Evolutionary conservation across 1,284 basidiomycete genomes (phyloP), one percentile per base, ranked within the genome.

Genomic region (Quambalaria eucalypti): DNA sequence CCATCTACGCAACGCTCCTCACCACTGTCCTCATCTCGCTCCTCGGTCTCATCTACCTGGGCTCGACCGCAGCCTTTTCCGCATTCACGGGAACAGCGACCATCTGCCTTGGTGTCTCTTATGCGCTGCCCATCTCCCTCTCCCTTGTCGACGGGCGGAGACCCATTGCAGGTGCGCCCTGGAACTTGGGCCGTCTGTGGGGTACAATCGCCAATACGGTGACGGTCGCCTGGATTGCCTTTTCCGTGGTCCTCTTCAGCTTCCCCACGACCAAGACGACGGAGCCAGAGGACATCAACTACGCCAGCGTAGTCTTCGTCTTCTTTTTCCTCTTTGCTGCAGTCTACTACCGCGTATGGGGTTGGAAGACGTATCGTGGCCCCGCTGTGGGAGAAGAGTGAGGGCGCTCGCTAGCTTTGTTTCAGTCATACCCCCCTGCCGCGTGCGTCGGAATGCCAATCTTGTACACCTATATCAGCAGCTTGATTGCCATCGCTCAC

Each of bases 171-270:
- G 65, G 66, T 23, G 78, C 78, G 0, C 65, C 76, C 6, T 79
- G 66, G 66, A 74, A 68, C n/a, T 63, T 79, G 26, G 78, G 78
- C 7, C 71, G 66, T 36, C 4, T 10, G 4, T 76, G 76, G 28
- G 78, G 78, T 0, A 76, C 66, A 29, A 51, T 55, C 25, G 59
- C 58, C 40, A 79, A 80, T 64, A 59, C 63, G 44, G 63, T 79
- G 48, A 77, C 78, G 2, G 71, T 78, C 28, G 58, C 72, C 2
- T 79, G 78, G 78, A 78, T 79, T 61, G 44, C 76, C 1, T 73
- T 79, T 53, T 76, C 77, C 44, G 77, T 78, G 36, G 67, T 78
- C 50, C 66, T 79, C 28, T 79, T 79, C 68, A 78, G 76, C 56
- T 78, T 78, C 76, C 78, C 79, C 1, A 78, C 76, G 1, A 76